Percentiles rank a stretch among this genome's conserved stretches.
phyloP scores from a whole-genome alignment of 345 rosid species.

The Atalantia buxifolia region DNA sequence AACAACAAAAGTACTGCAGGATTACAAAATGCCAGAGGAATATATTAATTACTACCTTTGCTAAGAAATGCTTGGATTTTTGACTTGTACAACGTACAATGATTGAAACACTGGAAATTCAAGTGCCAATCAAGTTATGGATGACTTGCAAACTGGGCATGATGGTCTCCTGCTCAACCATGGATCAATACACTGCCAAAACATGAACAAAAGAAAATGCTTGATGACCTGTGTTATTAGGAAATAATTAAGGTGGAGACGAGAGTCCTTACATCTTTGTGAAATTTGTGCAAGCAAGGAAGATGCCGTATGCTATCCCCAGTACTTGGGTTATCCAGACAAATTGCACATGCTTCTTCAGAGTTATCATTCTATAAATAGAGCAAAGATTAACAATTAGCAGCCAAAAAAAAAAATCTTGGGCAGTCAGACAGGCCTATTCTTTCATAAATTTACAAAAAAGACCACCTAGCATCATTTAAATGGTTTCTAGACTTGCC shows the following conservation, averaged over 20 bases:
- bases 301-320: conserved; percentile 93
- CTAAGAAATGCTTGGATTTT: background rate
- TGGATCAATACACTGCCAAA: conserved; percentile 89
- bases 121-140: conserved; percentile 40
- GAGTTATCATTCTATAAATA: conserved; percentile 51
- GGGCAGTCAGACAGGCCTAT: background rate
- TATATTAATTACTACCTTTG: background rate
- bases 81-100: background rate
- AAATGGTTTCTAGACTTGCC: conserved; percentile 2
- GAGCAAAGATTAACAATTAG: conserved; percentile 6
- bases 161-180: conserved; percentile 78
- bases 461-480: background rate
- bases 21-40: background rate
- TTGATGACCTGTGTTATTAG: background rate
- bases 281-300: conserved; percentile 97
- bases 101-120: background rate
- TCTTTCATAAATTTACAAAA: background rate
- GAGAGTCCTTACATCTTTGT: conserved; percentile 61
- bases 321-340: conserved; percentile 69
- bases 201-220: conserved; percentile 7
- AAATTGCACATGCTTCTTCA: conserved; percentile 76
- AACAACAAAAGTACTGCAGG: background rate
- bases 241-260: background rate
- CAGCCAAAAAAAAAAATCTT: background rate
- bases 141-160: conserved; percentile 91